phyloP scores from a whole-genome alignment of 202 grass and related monocot species.

The Elaeis oleifera region DNA sequence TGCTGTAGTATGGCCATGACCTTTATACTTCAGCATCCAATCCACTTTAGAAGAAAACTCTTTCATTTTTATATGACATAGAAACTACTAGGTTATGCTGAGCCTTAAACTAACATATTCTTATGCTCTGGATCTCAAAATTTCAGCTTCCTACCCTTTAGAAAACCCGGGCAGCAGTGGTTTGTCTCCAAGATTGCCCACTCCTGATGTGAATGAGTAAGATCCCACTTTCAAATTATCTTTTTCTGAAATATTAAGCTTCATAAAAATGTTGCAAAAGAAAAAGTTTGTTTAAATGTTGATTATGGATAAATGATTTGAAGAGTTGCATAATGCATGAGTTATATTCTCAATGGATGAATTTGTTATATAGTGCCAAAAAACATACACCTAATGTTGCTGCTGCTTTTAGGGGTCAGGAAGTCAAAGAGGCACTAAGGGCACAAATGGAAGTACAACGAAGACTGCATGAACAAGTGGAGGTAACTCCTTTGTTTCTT shows the following conservation, averaged over 20 bases:
- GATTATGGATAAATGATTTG: too few relatives aligned
- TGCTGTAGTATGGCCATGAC: too few relatives aligned
- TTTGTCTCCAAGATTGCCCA: conserved; percentile 71
- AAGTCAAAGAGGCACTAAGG: conserved; percentile 94
- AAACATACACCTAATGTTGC: neutral
- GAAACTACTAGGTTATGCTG: neutral
- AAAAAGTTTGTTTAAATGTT: too few relatives aligned
- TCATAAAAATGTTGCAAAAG: too few relatives aligned
- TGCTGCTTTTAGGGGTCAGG: conserved; percentile 50
- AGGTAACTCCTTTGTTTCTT: conserved; percentile 35
- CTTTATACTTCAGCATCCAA: neutral
- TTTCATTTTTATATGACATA: neutral
- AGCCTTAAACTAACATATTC: neutral
- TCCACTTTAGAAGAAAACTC: neutral
- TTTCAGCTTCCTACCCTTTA: conserved; percentile 80
- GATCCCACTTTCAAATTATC: conserved; percentile 6
- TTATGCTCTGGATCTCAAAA: neutral
- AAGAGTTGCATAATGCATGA: too few relatives aligned
- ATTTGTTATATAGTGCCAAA: neutral
- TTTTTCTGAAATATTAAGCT: too few relatives aligned
- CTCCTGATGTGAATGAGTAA: conserved; percentile 90
- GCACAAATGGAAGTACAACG: conserved; percentile 96
- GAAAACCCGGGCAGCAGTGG: conserved; percentile 65
- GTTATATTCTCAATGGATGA: too few relatives aligned
- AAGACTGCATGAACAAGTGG: conserved; percentile 96